Evolutionary conservation across 1,284 basidiomycete species (phyloP), one percentile per base, ranked within the genome.

Genomic region (Marasmius sp.): DNA sequence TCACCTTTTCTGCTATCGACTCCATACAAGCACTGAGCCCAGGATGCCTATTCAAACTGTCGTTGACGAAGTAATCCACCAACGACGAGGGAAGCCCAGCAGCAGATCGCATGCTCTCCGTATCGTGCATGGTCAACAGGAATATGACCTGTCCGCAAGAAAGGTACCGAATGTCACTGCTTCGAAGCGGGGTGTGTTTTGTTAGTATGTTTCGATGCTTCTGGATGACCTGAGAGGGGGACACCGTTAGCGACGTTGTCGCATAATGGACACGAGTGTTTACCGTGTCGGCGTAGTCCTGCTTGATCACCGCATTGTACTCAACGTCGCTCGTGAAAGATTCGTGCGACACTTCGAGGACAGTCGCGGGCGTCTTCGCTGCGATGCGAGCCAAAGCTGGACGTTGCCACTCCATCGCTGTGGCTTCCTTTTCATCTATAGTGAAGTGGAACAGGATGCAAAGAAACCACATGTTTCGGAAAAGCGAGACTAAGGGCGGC

Each of bases 401-500:
- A 57, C 83, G 81, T 60, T 92, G 83, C 88, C 92, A 92, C 47
- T 88, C 85, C 78, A 89, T 88, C 6, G 91, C 87, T 43, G 81
- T 80, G 48, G 79, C 80, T 55, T 85, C 82, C 62, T 78, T 74
- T 63, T 82, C 73, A 70, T 73, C 64, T 66, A 79, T 61, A 74
- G 79, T 88, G 66, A 94, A 91, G 41, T 91, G 87, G 69, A 95
- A 95, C 14, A 98, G 82, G 18, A 92, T 86, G 69, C 93, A 94
- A 12, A 98, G 77, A 76, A 97, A 94, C 97, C 97, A 99, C 77
- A 96, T 84, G 72, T 95, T 95, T 53, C 96, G 86, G 84, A 98
- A 99, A 18, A 94, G 80, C 4, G 88, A 82, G 4, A 93, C 88
- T n/a, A 93, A 73, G 51, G 89, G 88, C 1, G 85, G 71, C 2